Conservation (phyloP, 306 rosid species). For the Quercus berberidifolia region DNA sequence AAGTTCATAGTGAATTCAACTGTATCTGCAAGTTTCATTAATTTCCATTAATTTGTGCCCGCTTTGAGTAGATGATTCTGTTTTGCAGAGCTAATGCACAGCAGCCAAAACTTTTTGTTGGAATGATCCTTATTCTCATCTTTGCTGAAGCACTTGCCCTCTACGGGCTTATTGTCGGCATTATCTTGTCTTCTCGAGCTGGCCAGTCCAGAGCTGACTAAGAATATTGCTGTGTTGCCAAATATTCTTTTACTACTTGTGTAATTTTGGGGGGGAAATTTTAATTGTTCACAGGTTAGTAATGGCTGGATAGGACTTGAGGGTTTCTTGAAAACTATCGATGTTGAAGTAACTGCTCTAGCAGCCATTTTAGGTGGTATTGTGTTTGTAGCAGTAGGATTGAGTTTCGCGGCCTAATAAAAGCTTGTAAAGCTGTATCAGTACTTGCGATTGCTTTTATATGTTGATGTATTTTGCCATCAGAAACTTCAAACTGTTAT, state of each 20-base stretch:
- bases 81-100: constrained; percentile 82
- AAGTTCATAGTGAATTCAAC: not conserved
- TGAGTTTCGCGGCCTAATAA: constrained; percentile 45
- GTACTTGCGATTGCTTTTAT: constrained; percentile 5
- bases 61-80: constrained; percentile 19
- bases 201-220: constrained; percentile 89
- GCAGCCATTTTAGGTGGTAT: constrained; percentile 27
- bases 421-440: constrained; percentile 39
- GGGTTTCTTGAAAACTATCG: constrained; percentile 26
- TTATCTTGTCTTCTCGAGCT: constrained; percentile 82
- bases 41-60: not conserved
- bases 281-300: constrained; percentile 34
- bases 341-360: constrained; percentile 33
- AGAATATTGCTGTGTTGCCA: constrained; percentile 26
- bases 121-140: constrained; percentile 85
- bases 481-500: constrained; percentile 10
- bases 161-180: constrained; percentile 82
- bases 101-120: constrained; percentile 87
- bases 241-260: constrained; percentile 47
- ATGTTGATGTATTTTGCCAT: constrained; percentile 19
- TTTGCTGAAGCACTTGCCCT: constrained; percentile 87
- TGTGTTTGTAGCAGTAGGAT: constrained; percentile 42
- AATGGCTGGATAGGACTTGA: constrained; percentile 30
- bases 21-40: not conserved
- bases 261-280: constrained; percentile 25